Evolutionary conservation across 2,329 filamentous ascomycete species (phyloP).

Genomic region (Metarhizium sp.): DNA sequence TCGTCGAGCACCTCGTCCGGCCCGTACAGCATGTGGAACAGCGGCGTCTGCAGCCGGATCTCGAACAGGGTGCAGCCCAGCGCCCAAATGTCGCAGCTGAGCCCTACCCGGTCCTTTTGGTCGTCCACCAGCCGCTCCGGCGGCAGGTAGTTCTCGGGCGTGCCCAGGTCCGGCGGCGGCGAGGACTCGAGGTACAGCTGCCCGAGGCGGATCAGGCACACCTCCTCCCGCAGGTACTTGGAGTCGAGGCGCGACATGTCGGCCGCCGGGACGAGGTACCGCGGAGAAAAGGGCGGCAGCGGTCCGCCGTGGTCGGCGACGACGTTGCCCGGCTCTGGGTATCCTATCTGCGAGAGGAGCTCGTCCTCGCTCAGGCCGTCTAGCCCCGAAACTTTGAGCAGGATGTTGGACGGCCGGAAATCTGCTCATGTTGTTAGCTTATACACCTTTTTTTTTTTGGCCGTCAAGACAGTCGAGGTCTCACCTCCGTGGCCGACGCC

Average conservation of each 20-base stretch:
- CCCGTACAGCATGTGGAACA: slow-evolving; percentile 19
- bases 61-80: slow-evolving; percentile 24
- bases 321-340: slow-evolving; percentile 5
- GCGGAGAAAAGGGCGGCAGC: slow-evolving; percentile 9
- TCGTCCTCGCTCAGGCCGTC: slow-evolving; percentile 14
- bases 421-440: slow-evolving; percentile 9
- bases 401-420: slow-evolving; percentile 18
- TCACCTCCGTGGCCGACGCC: slow-evolving; percentile 21
- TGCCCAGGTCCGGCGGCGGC: slow-evolving; percentile 14
- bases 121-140: slow-evolving; percentile 17
- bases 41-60: slow-evolving; percentile 17
- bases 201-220: slow-evolving; percentile 16
- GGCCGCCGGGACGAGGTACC: slow-evolving; percentile 14
- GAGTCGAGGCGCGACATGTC: background rate
- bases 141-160: slow-evolving; percentile 17
- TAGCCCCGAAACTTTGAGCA: slow-evolving; percentile 12
- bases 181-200: slow-evolving; percentile 11
- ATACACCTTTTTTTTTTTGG: no score
- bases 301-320: slow-evolving; percentile 4
- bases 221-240: slow-evolving; percentile 9
- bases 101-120: slow-evolving; percentile 7
- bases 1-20: slow-evolving; percentile 18
- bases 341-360: slow-evolving; percentile 10
- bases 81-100: slow-evolving; percentile 21
- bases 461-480: no score